phyloP scores from a whole-genome alignment of 2,329 filamentous ascomycete species.

The Paecilomyces variotii region DNA sequence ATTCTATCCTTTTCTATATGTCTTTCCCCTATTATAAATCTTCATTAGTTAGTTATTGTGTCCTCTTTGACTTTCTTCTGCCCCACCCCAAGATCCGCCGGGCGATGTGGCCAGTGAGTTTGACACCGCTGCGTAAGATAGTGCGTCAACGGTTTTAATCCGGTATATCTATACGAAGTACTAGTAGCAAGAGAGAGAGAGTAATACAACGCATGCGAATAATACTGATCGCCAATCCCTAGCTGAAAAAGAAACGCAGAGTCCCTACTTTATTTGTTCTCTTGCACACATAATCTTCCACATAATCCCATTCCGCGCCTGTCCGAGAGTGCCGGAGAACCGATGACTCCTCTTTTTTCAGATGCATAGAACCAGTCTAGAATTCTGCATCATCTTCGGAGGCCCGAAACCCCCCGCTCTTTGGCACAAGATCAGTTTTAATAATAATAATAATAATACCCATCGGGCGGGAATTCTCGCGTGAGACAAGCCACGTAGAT shows the following conservation, averaged over 20 bases:
- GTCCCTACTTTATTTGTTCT: no score
- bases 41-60: background rate
- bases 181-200: background rate
- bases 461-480: background rate
- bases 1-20: no score
- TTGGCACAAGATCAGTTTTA: background rate
- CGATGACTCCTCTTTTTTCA: background rate
- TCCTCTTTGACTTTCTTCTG: background rate
- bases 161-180: background rate
- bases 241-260: no score
- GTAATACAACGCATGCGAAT: background rate
- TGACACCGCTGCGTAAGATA: background rate
- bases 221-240: no score
- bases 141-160: background rate
- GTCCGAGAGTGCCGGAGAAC: background rate
- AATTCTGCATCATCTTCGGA: background rate
- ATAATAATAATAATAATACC: background rate
- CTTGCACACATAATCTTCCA: background rate
- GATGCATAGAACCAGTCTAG: background rate
- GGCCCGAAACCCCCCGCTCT: background rate
- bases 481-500: background rate
- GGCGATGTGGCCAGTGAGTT: background rate
- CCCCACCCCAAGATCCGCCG: background rate
- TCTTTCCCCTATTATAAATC: background rate
- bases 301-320: background rate